These are phyloP conservation scores for Volvox reticuliferus DNA, from an alignment of 139 green algal species.

Conservation along the genomic window DNA sequence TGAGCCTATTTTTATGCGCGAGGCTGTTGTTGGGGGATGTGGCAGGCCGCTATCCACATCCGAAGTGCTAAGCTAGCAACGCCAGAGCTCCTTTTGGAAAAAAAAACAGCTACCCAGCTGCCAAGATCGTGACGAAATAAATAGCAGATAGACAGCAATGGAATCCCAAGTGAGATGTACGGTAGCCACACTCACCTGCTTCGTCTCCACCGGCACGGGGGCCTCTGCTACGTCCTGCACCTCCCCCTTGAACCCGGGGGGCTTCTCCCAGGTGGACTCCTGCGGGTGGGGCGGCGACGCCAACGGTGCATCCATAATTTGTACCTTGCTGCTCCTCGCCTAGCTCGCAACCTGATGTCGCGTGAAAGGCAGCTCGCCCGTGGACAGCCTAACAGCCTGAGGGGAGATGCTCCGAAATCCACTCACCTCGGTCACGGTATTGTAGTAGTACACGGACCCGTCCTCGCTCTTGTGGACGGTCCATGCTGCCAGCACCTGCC, in stretches of 20 bases:
- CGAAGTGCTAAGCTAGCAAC: too few relatives aligned
- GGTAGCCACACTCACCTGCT: neutral
- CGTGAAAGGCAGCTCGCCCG: neutral
- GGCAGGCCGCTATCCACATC: too few relatives aligned
- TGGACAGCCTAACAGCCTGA: neutral
- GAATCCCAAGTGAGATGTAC: neutral
- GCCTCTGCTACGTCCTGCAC: conserved; percentile 38
- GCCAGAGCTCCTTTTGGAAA: too few relatives aligned
- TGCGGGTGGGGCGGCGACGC: neutral
- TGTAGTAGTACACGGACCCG: conserved; percentile 78
- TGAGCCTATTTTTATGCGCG: too few relatives aligned
- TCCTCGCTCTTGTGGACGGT: conserved; percentile 46
- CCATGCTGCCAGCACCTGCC: conserved; percentile 45
- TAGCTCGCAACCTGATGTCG: neutral
- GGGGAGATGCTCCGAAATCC: too few relatives aligned
- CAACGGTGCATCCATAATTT: too few relatives aligned
- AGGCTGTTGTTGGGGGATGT: too few relatives aligned
- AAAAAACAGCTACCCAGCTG: too few relatives aligned
- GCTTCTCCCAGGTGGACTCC: conserved; percentile 73
- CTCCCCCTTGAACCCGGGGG: conserved; percentile 67
- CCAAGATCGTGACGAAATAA: too few relatives aligned
- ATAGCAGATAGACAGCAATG: too few relatives aligned
- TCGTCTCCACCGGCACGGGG: conserved; percentile 42
- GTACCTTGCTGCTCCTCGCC: too few relatives aligned
- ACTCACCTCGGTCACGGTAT: conserved; percentile 68